Percentiles rank a stretch among this genome's conserved stretches.
phyloP scores from a whole-genome alignment of 345 rosid species.

The Moricandia moricandioides region DNA sequence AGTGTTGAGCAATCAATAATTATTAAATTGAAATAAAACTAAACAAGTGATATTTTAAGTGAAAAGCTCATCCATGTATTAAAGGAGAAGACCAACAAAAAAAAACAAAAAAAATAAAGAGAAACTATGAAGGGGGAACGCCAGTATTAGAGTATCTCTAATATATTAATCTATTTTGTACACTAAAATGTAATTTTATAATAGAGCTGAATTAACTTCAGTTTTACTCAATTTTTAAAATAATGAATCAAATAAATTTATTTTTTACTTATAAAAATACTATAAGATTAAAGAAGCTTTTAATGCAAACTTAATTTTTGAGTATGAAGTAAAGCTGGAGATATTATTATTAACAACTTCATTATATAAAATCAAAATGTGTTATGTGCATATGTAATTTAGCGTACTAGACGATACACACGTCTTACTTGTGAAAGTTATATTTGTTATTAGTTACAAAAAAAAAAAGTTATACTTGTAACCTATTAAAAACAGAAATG shows the following conservation, averaged over 20 bases:
- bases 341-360: neutral
- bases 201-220: too few species aligned
- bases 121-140: neutral
- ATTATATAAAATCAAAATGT: neutral
- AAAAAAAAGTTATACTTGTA: neutral
- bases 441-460: too few species aligned
- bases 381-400: neutral
- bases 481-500: neutral
- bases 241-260: too few species aligned
- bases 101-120: neutral
- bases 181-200: too few species aligned
- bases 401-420: neutral
- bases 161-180: too few species aligned
- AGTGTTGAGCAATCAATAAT: neutral
- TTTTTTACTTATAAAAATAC: too few species aligned
- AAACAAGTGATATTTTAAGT: neutral
- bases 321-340: too few species aligned
- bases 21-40: neutral
- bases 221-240: too few species aligned
- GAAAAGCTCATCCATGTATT: neutral
- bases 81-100: neutral
- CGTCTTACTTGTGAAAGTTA: neutral
- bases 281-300: too few species aligned
- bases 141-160: neutral
- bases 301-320: too few species aligned